phyloP scores from a whole-genome alignment of 495 filamentous ascomycete genomes.

The Tuber calosporum region DNA sequence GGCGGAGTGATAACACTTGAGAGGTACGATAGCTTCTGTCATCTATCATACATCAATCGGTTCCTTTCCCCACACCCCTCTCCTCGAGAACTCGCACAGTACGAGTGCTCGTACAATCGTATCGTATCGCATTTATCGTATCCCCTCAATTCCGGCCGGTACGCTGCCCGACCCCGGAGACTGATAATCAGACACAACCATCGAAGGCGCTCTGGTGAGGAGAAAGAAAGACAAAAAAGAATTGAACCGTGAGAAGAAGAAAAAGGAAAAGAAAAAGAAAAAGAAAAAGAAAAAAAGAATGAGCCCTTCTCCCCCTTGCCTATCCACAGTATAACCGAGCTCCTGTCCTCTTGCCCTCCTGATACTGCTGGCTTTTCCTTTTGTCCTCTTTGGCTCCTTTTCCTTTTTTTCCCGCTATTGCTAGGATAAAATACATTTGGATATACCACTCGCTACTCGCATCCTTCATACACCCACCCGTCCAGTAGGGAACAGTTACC shows the following conservation, averaged over 20 bases:
- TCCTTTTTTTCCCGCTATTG: background rate
- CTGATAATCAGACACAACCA: constrained; percentile 1
- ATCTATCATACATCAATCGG: constrained; percentile 1
- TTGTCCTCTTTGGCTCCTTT: background rate
- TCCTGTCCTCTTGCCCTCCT: background rate
- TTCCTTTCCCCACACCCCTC: background rate
- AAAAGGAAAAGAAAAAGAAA: background rate
- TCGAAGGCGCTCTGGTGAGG: constrained; percentile 3
- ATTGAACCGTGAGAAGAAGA: background rate
- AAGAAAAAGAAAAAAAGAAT: background rate
- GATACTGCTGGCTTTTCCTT: background rate
- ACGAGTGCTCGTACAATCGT: background rate
- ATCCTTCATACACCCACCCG: background rate
- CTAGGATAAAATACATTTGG: too few species aligned
- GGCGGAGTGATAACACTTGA: background rate
- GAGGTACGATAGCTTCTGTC: background rate
- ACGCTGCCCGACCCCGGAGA: background rate
- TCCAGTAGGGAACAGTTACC: background rate
- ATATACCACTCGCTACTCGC: background rate
- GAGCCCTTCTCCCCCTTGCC: background rate
- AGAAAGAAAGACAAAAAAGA: background rate
- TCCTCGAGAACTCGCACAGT: background rate
- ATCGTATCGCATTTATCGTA: background rate
- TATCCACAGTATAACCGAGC: constrained; percentile 1
- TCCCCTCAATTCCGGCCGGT: background rate